Percentiles rank a stretch among this genome's conserved stretches.
These are phyloP conservation scores for Friedmanniomyces simplex DNA, from an alignment of 495 filamentous ascomycete genomes.

Conservation along the genomic window DNA sequence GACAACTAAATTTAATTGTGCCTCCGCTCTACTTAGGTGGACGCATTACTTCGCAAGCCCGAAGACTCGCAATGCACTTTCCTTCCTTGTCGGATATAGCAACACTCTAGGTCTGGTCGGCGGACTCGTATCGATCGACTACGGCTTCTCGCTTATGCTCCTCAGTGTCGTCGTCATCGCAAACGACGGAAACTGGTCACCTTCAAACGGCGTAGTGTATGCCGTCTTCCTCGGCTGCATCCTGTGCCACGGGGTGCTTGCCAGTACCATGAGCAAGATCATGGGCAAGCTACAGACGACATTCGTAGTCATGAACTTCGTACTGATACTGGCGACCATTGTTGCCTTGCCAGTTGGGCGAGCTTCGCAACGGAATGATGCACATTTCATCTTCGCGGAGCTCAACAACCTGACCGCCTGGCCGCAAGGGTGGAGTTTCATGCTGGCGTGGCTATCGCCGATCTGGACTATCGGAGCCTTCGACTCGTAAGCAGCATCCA, in stretches of 20 bases:
- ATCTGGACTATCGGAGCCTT: constrained; percentile 57
- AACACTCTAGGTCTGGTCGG: constrained; percentile 59
- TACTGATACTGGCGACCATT: constrained; percentile 52
- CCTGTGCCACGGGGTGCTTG: constrained; percentile 47
- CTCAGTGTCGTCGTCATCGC: constrained; percentile 46
- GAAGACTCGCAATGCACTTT: constrained; percentile 50
- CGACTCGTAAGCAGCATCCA: constrained; percentile 24
- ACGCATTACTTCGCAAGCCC: constrained; percentile 56
- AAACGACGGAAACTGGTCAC: constrained; percentile 53
- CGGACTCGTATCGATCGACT: constrained; percentile 41
- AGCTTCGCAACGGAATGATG: constrained; percentile 34
- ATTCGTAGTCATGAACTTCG: constrained; percentile 53
- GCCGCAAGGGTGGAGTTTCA: constrained; percentile 42
- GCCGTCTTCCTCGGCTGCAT: constrained; percentile 52
- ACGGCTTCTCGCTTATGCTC: constrained; percentile 33
- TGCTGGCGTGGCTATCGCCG: constrained; percentile 53
- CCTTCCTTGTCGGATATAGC: constrained; percentile 62
- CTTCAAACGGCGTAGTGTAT: constrained; percentile 50
- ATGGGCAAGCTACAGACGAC: constrained; percentile 59
- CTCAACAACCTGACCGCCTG: constrained; percentile 49
- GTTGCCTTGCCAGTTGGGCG: constrained; percentile 54
- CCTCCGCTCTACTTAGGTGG: constrained; percentile 52
- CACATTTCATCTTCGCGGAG: constrained; percentile 38
- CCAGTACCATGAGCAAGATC: constrained; percentile 43
- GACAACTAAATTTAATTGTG: neutral